Base-by-base conservation (phyloP, 257 asterid genomes). In the Solanum tarapatanum region DNA sequence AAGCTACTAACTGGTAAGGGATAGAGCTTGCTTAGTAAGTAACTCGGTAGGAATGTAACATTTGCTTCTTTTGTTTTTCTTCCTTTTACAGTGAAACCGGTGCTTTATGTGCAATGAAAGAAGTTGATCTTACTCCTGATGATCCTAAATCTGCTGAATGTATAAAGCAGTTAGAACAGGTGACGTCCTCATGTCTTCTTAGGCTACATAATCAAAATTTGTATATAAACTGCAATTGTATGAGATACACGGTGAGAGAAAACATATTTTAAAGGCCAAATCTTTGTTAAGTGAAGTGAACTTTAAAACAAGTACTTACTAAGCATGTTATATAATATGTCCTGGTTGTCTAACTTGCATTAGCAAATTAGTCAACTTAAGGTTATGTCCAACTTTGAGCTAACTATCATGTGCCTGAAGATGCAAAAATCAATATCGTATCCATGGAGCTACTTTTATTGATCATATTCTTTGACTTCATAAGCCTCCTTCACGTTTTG, bases 71-170 rank as follows among this genome's bases (percentile, higher is more conserved):
- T 62, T 48, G 72, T 26, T 68, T 74, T 72, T 86, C 83, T 43
- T 88, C 51, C 83, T 43, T 88, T 88, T 79, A 84, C 94, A 96
- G 99, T 83, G 95, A 95, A 93, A 96, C 98, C 48, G 99, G 99
- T 83, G 99, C 98, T 43, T 89, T 94, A 3, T 95, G 99, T 66
- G 99, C 98, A 6, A 80, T 96, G 92, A 96, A 96, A 90, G 99
- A 96, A 90, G 99, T 96, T 72, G 96, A 95, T 87, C 85, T 94
- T 79, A 82, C 95, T 82, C 94, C 91, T 8, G 99, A 93, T 69
- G 99, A 96, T 89, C 92, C 98, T 23, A 95, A 92, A 89, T 88
- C 92, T 68, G 87, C 62, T 30, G 98, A 96, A 92, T 93, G 96
- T 85, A 89, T 94, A 45, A 90, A 91, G 93, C 98, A 95, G 91